phyloP scores from a whole-genome alignment of 2,329 filamentous ascomycete species.

The Aspergillus udagawae region DNA sequence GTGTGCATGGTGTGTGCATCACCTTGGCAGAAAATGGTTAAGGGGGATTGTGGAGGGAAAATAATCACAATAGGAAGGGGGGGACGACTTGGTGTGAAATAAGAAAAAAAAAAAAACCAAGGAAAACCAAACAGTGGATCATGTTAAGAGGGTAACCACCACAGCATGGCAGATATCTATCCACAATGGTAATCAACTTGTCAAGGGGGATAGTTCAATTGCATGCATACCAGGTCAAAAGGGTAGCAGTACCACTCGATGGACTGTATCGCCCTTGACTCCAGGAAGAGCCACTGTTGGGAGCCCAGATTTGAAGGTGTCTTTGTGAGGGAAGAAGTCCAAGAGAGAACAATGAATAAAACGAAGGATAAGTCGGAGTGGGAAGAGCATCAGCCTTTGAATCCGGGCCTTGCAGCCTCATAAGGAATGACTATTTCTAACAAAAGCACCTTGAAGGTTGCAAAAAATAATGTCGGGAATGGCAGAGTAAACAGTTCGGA shows the following conservation, averaged over 20 bases:
- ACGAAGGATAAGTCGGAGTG: not conserved
- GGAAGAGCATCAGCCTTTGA: not conserved
- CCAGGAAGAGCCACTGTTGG: not conserved
- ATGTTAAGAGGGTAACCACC: not conserved
- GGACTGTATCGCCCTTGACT: not conserved
- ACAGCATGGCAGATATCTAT: not conserved
- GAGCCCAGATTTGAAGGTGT: not conserved
- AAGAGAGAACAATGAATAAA: not conserved
- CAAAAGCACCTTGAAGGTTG: not conserved
- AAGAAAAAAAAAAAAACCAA: slow-evolving; percentile 4
- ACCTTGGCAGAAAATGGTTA: not conserved
- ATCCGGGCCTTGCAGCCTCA: not conserved
- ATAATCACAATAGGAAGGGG: slow-evolving; percentile 2
- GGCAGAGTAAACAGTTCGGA: not conserved
- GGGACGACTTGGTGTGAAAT: not conserved
- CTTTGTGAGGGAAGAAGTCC: not conserved
- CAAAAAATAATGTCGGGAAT: not conserved
- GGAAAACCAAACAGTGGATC: not conserved
- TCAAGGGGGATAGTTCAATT: not conserved
- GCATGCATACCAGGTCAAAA: not conserved
- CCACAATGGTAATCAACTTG: not conserved
- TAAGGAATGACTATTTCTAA: not conserved
- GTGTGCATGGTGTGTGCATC: not conserved
- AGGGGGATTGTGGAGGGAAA: not conserved
- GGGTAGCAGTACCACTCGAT: not conserved